A percentile compares a stretch with the other conserved stretches of the same genome.
Conservation (phyloP, 2,329 filamentous ascomycete genomes). For the Corinectria fuckeliana region DNA sequence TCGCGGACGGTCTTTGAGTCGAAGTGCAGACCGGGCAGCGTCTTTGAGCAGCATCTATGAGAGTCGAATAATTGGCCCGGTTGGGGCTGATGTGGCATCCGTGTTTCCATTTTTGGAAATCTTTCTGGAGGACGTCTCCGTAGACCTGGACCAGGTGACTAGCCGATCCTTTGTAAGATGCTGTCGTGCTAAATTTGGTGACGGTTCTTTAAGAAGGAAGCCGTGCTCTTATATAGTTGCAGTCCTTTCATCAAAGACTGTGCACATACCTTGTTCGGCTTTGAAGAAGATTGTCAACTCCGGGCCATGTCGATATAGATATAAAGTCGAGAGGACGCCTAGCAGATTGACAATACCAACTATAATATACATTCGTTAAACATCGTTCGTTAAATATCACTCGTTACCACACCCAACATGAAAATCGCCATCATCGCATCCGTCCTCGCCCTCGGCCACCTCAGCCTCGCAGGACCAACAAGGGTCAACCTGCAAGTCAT, state of each 20-base stretch:
- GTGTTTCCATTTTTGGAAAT: constrained; percentile 19
- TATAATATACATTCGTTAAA: neutral
- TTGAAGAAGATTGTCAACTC: neutral
- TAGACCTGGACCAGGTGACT: neutral
- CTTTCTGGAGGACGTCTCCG: constrained; percentile 11
- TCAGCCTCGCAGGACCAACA: constrained; percentile 1
- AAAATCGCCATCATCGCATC: constrained; percentile 10
- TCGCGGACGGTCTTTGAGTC: constrained; percentile 1
- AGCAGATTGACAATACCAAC: neutral
- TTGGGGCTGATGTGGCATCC: constrained; percentile 11
- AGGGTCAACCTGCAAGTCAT: constrained; percentile 13
- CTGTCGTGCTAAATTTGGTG: neutral
- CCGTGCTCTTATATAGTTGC: neutral
- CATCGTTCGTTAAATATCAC: neutral
- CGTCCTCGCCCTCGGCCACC: neutral
- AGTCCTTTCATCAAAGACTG: neutral
- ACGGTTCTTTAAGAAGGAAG: neutral
- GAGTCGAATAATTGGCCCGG: constrained; percentile 16
- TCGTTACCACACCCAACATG: constrained; percentile 22
- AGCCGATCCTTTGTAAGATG: neutral
- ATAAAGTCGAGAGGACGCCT: neutral
- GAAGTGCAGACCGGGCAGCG: constrained; percentile 4
- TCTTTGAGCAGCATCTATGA: constrained; percentile 18
- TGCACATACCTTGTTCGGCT: neutral
- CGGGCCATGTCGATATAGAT: neutral